phyloP scores from a whole-genome alignment of 345 rosid genomes.

The Balakata baccata region DNA sequence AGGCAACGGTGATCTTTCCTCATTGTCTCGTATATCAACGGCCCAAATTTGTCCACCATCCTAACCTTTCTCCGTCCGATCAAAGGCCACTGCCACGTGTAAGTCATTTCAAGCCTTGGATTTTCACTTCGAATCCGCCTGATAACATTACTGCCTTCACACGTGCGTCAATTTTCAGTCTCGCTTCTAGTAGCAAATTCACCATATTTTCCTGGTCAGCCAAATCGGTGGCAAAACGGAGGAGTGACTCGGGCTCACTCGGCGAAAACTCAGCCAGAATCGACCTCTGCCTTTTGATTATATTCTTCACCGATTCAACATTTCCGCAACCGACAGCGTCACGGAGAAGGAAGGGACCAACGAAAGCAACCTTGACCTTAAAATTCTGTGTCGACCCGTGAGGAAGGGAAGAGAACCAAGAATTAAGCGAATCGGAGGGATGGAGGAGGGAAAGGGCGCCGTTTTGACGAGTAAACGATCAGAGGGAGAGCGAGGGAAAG shows the following conservation, averaged over 20 bases:
- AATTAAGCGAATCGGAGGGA: conserved; percentile 23
- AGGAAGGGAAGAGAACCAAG: conserved; percentile 31
- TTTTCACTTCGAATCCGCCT: conserved; percentile 13
- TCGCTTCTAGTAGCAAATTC: conserved; percentile 41
- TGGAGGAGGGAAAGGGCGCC: conserved; percentile 15
- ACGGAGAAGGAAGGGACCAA: conserved; percentile 46
- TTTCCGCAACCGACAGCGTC: conserved; percentile 45
- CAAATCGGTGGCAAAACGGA: conserved; percentile 40
- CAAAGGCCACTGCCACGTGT: conserved; percentile 31
- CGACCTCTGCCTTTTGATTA: conserved; percentile 42
- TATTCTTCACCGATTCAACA: conserved; percentile 33
- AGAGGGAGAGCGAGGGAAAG: conserved; percentile 56
- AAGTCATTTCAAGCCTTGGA: conserved; percentile 38
- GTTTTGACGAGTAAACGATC: conserved; percentile 56
- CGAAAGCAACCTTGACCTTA: conserved; percentile 58
- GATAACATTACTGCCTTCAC: conserved; percentile 1
- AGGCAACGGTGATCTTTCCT: conserved; percentile 40
- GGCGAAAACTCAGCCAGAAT: conserved; percentile 28
- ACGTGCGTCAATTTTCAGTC: conserved; percentile 25
- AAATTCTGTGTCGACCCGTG: conserved; percentile 31
- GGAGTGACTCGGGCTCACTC: conserved; percentile 38
- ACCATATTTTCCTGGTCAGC: conserved; percentile 41
- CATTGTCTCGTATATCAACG: conserved; percentile 41
- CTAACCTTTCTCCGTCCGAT: conserved; percentile 31
- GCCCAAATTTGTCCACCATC: conserved; percentile 13